phyloP scores from a whole-genome alignment of 768 basidiomycete species.

The Butyriboletus loyo region DNA sequence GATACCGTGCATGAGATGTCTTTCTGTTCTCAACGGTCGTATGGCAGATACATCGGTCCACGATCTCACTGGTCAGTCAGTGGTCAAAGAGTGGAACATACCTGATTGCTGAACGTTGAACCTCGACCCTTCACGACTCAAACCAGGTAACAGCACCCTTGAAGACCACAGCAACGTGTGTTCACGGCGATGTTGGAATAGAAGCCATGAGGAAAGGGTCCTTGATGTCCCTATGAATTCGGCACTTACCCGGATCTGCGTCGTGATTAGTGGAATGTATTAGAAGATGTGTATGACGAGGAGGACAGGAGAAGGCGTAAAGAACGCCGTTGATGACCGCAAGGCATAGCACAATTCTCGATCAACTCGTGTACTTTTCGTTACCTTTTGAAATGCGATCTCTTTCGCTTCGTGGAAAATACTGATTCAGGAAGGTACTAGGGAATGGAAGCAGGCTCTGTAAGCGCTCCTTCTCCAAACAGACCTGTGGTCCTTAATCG shows the following conservation, averaged over 20 bases:
- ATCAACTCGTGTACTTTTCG: background rate
- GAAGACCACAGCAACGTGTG: background rate
- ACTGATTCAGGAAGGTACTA: background rate
- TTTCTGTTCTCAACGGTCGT: background rate
- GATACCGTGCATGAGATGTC: background rate
- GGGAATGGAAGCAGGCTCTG: constrained; percentile 1
- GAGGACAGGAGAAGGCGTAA: background rate
- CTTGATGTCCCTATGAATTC: background rate
- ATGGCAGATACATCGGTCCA: background rate
- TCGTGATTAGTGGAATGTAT: background rate
- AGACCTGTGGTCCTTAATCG: too few relatives aligned
- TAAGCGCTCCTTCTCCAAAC: background rate
- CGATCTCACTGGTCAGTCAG: background rate
- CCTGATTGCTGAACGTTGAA: background rate
- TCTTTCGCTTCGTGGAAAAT: background rate
- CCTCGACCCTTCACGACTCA: background rate
- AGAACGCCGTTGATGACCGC: background rate
- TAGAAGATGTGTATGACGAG: background rate
- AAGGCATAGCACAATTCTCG: background rate
- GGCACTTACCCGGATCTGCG: background rate
- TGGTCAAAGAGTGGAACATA: background rate
- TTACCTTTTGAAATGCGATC: background rate
- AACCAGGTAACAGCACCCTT: background rate
- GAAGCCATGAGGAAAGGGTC: background rate
- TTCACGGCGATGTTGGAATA: background rate